Percentiles rank a stretch among this genome's conserved stretches.
Conservation (phyloP, 129 eudicot genomes). For the Lonicera japonica region DNA sequence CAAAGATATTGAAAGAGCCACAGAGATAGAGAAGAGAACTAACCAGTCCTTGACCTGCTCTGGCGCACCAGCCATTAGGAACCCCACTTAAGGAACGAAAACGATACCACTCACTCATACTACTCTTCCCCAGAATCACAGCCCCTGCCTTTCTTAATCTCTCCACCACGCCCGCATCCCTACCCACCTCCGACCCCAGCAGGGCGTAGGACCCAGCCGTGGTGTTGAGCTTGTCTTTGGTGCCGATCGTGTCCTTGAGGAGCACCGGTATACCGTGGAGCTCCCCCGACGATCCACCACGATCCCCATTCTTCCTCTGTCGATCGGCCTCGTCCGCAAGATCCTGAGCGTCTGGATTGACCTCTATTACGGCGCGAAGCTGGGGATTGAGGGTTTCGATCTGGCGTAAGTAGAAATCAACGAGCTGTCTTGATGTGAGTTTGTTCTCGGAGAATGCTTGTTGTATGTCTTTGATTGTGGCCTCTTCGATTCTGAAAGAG, state of each 20-base stretch:
- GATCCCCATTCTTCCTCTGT: slow-evolving; percentile 13
- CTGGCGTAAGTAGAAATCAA: slow-evolving; percentile 32
- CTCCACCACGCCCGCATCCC: slow-evolving; percentile 39
- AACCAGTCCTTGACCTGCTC: slow-evolving; percentile 37
- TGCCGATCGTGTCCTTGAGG: slow-evolving; percentile 30
- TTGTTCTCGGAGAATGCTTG: slow-evolving; percentile 32
- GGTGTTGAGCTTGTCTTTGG: slow-evolving; percentile 29
- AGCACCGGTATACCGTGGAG: slow-evolving; percentile 41
- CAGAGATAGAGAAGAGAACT: neutral
- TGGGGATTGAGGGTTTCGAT: slow-evolving; percentile 35
- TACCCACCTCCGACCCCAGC: slow-evolving; percentile 31
- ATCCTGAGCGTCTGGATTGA: slow-evolving; percentile 37
- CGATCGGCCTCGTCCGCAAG: slow-evolving; percentile 33
- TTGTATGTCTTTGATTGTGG: slow-evolving; percentile 35
- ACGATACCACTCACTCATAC: slow-evolving; percentile 44
- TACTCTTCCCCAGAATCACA: slow-evolving; percentile 32
- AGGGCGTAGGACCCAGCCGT: slow-evolving; percentile 42
- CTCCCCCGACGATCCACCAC: slow-evolving; percentile 3
- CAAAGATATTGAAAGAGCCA: too few species aligned
- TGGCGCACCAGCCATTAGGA: slow-evolving; percentile 40
- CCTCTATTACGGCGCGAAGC: slow-evolving; percentile 41
- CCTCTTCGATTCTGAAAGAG: slow-evolving; percentile 32
- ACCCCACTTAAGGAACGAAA: slow-evolving; percentile 21
- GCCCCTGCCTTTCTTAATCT: slow-evolving; percentile 36
- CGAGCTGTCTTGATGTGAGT: slow-evolving; percentile 38